phyloP scores from a whole-genome alignment of 768 basidiomycete genomes.

The Lepiota brunneoincarnata region DNA sequence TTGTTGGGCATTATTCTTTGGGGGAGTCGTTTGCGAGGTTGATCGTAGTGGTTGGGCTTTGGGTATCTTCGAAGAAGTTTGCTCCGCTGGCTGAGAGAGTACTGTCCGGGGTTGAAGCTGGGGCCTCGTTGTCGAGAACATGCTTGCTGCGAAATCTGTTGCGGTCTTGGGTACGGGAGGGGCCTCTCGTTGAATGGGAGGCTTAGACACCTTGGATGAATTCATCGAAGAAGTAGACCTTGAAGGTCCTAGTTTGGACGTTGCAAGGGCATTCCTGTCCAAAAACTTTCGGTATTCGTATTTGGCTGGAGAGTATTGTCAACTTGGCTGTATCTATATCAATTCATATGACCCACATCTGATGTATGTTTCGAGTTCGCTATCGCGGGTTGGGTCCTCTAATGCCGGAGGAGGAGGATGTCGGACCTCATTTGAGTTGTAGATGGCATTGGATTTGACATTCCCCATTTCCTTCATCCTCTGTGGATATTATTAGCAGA shows the following conservation, averaged over 20 bases:
- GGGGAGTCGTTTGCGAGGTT: conserved; percentile 21
- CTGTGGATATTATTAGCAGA: conserved; percentile 32
- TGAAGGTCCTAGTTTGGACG: conserved; percentile 45
- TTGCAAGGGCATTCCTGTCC: conserved; percentile 42
- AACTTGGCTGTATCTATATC: not conserved
- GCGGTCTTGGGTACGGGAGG: conserved; percentile 5
- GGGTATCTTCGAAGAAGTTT: conserved; percentile 4
- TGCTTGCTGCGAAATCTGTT: conserved; percentile 11
- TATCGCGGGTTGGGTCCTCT: conserved; percentile 78
- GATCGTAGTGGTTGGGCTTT: conserved; percentile 21
- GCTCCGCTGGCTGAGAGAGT: conserved; percentile 12
- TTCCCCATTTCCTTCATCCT: conserved; percentile 83
- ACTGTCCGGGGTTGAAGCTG: conserved; percentile 10
- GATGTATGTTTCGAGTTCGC: conserved; percentile 90
- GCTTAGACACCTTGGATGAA: conserved; percentile 19
- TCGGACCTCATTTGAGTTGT: conserved; percentile 80
- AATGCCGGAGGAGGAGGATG: conserved; percentile 82
- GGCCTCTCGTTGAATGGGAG: conserved; percentile 11
- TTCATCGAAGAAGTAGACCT: conserved; percentile 31
- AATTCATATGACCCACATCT: conserved; percentile 50
- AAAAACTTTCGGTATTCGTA: conserved; percentile 77
- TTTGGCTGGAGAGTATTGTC: conserved; percentile 49
- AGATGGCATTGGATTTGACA: conserved; percentile 69
- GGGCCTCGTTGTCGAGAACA: conserved; percentile 15
- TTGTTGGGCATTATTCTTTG: conserved; percentile 10